Evolutionary conservation across 202 grass and related monocot species (phyloP), one percentile per base, ranked within the genome.

Genomic region (Setaria italica): DNA sequence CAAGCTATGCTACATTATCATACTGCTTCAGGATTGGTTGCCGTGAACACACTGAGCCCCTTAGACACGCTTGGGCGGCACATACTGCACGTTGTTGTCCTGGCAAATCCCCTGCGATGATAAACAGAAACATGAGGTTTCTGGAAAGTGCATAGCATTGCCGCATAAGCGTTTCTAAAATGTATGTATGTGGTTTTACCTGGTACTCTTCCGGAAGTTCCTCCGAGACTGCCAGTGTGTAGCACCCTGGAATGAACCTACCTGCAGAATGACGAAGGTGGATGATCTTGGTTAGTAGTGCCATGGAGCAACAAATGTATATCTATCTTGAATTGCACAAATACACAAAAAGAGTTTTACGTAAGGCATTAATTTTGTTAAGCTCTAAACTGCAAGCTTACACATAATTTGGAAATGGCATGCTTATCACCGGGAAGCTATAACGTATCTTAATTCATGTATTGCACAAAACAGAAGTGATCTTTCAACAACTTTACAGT

Each of bases 151-250:
- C 20, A 37, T 29, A 2, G 25, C 34, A 75, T 8, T 8, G 1
- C 42, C 37, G 2, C 37, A 21, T 0, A 4, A 13, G n/a, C 57
- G 13, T 25, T 70, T 58, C 11, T 34, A 42, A 25, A 79, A 72
- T 51, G 25, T 0, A 58, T 0, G 25, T 14, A 67, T 11, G 2
- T 67, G 33, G 79, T 55, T 72, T 48, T 85, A 99, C 97, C 78
- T 92, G 93, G 77, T 99, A 99, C 85, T 99, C 97, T 64, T 96
- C 97, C 4, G 93, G 93, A 67, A 99, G 97, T 70, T 99, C 97
- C 84, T 99, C 96, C 2, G 93, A 94, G 53, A 99, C 91, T 2
- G 88, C 94, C 62, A 99, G 93, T 25, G 97, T 99, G 63, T 99
- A 99, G 80, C 97, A 96, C 20, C 93, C 93, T 5, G 97, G 97